Base-by-base conservation (phyloP, 805 yeast species). In the Barnettozyma sucrosica region DNA sequence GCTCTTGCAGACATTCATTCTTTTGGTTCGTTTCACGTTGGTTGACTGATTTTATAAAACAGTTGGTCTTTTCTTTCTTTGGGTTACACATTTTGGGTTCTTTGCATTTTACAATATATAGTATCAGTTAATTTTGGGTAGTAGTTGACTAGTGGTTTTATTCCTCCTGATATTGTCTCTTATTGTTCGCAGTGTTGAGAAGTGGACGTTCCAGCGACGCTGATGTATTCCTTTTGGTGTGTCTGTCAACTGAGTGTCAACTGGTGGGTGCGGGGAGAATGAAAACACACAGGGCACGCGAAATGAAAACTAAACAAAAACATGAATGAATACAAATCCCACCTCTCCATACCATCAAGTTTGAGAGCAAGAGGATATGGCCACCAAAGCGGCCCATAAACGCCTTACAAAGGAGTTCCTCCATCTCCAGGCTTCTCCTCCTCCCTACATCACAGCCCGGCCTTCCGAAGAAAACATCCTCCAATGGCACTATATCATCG, bases 401-500 rank as follows among this genome's bases (percentile, higher is more conserved):
- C 59, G 77, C 47, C 77, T 89, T 45, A 76, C 86, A 2, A 83
- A 85, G 59, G 97, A 90, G 67, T 90, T 86, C 66, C 87, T 83
- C 64, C 69, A 79, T 40, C 77, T 93, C 50, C 75, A 75, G 53
- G 82, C 79, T 43, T 81, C 75, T 52, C 97, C 98, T 0, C 85
- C 93, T 9, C 96, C 95, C 6, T 89, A 66, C 59, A 80, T 92
- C 36, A 70, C 71, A 7, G 96, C 97, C 9, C 81, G 83, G 49
- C 98, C 98, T 6, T 76, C 80, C 51, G 97, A 92, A 46, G 74
- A 76, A 36, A 88, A 92, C 63, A 85, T 92, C 45, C 68, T 93
- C 48, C 90, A 87, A 59, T 90, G 97, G 96, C 96, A 89, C 65
- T 90, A 87, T 61, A 77, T 90, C 36, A 83, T 90, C 39, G 82